Base-by-base conservation (phyloP, 2,329 filamentous ascomycete genomes). In the Coleophoma cylindrospora region DNA sequence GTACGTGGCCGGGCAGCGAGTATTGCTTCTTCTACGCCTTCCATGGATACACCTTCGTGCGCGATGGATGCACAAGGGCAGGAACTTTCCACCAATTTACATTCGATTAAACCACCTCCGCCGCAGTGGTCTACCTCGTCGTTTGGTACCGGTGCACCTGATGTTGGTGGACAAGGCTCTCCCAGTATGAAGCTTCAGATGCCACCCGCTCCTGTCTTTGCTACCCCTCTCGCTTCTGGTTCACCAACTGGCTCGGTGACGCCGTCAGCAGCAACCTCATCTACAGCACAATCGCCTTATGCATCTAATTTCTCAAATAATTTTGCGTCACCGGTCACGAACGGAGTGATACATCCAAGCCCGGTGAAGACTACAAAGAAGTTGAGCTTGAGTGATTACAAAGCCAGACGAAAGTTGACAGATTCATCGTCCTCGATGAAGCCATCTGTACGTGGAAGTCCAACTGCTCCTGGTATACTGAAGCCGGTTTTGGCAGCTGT, bases 361-460 rank as follows among this genome's bases (percentile, higher is more conserved):
- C 82, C 83, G 2, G 70, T 81, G 33, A 64, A 61, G 49, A 84
- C 84, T 67, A 61, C 58, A 15, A 86, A 86, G 72, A 86, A 85
- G 64, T 68, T 86, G 36, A 85, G 80, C 54, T 64, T 86, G 2
- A 85, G 81, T 59, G 83, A 86, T 60, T 86, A 86, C 59, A 83
- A 81, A 3, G 73, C 74, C 3, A 73, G 62, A 59, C 71, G 67
- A 27, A 73, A 71, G 53, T 60, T 54, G 32, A 49, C 53, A 8
- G 57, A 64, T 40, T 48, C 57, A 12, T 47, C 51, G 4, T 51
- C 41, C 32, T 45, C 48, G 3, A 52, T 50, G 8, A 64, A 61
- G 48, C 19, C 54, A 43, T 44, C 53, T 13, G 61, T 55, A 38
- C 58, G 54, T 22, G 63, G 57, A 51, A 70, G 72, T 10, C 64